Percentiles rank a stretch among this genome's conserved stretches.
phyloP scores from a whole-genome alignment of 2,329 filamentous ascomycete genomes.

The Cadophora gregata region DNA sequence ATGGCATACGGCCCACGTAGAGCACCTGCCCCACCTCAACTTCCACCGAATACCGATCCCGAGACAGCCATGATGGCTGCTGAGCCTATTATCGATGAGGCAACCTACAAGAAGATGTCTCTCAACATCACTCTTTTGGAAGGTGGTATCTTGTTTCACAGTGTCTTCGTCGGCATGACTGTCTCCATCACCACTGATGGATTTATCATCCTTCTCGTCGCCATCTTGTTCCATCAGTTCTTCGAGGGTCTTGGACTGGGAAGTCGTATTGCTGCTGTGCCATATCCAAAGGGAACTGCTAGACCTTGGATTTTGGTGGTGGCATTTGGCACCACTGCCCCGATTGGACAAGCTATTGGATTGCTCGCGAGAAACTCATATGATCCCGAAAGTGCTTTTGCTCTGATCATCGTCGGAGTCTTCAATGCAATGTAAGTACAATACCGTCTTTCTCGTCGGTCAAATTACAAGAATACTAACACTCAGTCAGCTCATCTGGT shows the following conservation, averaged over 20 bases:
- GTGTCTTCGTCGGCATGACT: slow-evolving; percentile 77
- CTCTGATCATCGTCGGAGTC: slow-evolving; percentile 80
- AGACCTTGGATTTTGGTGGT: slow-evolving; percentile 31
- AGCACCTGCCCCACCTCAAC: slow-evolving; percentile 25
- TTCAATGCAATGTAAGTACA: slow-evolving; percentile 72
- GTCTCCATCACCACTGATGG: slow-evolving; percentile 69
- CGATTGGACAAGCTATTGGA: slow-evolving; percentile 80
- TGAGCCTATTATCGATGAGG: slow-evolving; percentile 43
- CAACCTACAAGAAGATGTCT: slow-evolving; percentile 65
- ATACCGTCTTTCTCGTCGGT: background rate
- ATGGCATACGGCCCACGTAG: slow-evolving; percentile 43
- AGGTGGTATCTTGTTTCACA: slow-evolving; percentile 80
- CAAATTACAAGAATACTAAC: background rate
- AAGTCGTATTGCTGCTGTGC: slow-evolving; percentile 63
- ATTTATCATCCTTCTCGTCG: slow-evolving; percentile 70
- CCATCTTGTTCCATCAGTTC: slow-evolving; percentile 71
- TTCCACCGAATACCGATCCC: slow-evolving; percentile 4
- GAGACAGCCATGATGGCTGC: slow-evolving; percentile 14
- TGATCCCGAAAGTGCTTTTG: slow-evolving; percentile 74
- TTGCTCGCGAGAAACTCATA: slow-evolving; percentile 77
- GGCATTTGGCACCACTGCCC: slow-evolving; percentile 60
- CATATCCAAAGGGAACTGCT: slow-evolving; percentile 26
- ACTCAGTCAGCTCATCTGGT: slow-evolving; percentile 60
- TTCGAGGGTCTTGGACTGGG: slow-evolving; percentile 69
- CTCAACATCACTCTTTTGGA: slow-evolving; percentile 78